Conservation (phyloP, 768 basidiomycete species). For the Trametopsis cervina region DNA sequence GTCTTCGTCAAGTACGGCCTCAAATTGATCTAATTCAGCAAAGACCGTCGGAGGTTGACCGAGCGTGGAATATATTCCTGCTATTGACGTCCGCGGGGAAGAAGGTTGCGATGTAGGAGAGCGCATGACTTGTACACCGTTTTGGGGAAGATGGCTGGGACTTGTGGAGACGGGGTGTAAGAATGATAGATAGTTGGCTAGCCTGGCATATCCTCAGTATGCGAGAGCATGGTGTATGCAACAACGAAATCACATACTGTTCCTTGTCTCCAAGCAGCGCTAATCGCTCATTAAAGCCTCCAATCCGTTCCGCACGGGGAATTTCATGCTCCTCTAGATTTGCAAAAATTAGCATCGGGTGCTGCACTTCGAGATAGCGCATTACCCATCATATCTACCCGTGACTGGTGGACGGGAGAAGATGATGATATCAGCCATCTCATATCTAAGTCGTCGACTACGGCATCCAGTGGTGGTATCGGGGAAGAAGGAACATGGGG, state of each 20-base stretch:
- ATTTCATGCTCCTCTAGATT: constrained; percentile 44
- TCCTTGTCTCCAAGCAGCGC: constrained; percentile 5
- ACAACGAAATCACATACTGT: constrained; percentile 6
- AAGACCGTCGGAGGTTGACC: constrained; percentile 26
- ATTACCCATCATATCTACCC: constrained; percentile 45
- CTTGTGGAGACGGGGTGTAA: neutral
- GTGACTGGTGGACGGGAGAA: constrained; percentile 32
- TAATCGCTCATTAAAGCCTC: constrained; percentile 23
- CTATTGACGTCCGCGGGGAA: constrained; percentile 17
- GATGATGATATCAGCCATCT: constrained; percentile 35
- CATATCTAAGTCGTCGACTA: constrained; percentile 38
- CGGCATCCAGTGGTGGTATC: constrained; percentile 33
- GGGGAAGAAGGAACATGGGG: constrained; percentile 17
- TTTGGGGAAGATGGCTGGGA: neutral
- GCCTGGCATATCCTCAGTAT: neutral
- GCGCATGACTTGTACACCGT: constrained; percentile 10
- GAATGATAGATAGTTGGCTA: constrained; percentile 1
- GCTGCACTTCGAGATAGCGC: neutral
- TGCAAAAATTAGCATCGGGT: neutral
- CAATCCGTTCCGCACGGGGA: constrained; percentile 43
- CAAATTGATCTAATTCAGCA: neutral
- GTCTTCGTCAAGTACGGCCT: constrained; percentile 17
- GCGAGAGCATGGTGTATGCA: neutral
- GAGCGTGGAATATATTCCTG: constrained; percentile 22
- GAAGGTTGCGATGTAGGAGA: constrained; percentile 21